A percentile compares a stretch with the other conserved stretches of the same genome.
These are phyloP conservation scores for Austroboletus festivus DNA, from an alignment of 768 basidiomycete genomes.

Conservation along the genomic window DNA sequence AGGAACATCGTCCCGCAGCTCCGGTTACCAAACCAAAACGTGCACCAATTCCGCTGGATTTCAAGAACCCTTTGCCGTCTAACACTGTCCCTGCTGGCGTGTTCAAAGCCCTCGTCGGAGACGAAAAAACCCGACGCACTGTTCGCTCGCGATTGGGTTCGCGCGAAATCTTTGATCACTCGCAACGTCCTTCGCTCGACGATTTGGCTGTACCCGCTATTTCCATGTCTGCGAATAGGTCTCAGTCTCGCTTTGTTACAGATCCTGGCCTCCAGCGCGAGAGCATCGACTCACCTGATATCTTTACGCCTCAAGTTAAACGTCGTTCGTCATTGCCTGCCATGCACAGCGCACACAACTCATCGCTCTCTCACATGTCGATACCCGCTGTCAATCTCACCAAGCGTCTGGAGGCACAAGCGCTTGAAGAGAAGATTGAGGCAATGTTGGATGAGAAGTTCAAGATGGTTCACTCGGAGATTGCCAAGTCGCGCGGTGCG, in stretches of 20 bases:
- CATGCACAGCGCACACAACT: constrained; percentile 43
- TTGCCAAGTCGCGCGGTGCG: constrained; percentile 25
- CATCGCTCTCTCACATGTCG: constrained; percentile 44
- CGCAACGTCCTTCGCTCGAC: constrained; percentile 70
- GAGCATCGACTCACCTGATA: constrained; percentile 33
- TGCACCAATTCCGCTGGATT: constrained; percentile 78
- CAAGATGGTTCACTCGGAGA: constrained; percentile 43
- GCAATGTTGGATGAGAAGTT: constrained; percentile 71
- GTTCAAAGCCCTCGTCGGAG: constrained; percentile 73
- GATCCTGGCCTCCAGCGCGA: constrained; percentile 48
- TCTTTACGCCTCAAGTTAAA: constrained; percentile 42
- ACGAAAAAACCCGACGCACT: constrained; percentile 64
- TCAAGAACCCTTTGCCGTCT: constrained; percentile 56
- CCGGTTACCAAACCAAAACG: constrained; percentile 46
- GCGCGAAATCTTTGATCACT: constrained; percentile 68
- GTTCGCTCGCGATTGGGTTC: constrained; percentile 79
- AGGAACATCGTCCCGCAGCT: constrained; percentile 15
- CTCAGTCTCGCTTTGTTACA: constrained; percentile 52
- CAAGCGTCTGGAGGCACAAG: constrained; percentile 55
- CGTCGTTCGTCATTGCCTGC: constrained; percentile 59
- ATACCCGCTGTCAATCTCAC: constrained; percentile 50
- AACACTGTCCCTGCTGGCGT: constrained; percentile 84
- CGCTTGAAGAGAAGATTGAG: constrained; percentile 59
- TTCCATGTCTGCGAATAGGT: constrained; percentile 55
- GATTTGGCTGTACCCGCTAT: constrained; percentile 70